Base-by-base conservation (phyloP, 441 rosid species). In the Croton laevigatus region DNA sequence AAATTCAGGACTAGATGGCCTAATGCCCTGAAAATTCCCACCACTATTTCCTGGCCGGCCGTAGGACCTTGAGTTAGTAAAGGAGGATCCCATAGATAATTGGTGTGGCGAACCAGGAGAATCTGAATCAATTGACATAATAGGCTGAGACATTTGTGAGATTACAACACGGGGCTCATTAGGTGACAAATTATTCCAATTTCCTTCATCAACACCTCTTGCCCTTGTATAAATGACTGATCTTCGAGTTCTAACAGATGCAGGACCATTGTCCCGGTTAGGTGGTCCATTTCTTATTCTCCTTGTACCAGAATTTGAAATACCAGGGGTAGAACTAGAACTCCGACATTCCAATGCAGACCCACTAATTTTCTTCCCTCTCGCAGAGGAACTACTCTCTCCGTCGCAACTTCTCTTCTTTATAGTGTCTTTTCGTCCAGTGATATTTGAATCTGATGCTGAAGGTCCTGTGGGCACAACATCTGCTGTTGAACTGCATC, bases 281-380 rank as follows among this genome's bases (percentile, higher is more conserved):
- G 76, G 52, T 69, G 78, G 68, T 74, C 74, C 76, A 72, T 74
- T 84, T 83, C 91, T 86, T 22, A 81, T 68, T 45, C 77, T 77
- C 79, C 93, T 86, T 27, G 90, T 86, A 72, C 88, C 95, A 42
- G 89, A 81, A 68, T 86, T 78, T 58, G 87, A 81, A 72, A 84
- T 64, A 70, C 95, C 84, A 8, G 75, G 75, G 68, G 66, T 77
- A 70, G 82, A 78, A 77, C 70, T 82, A 54, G 73, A 71, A 75
- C 68, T 81, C 19, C 65, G 78, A 57, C 79, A 85, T 71, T 83
- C 90, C 19, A 65, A 42, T 49, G 87, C 75, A 40, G 80, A 69
- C 71, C 83, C 89, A 51, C 73, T 76, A 52, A 75, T 71, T 74
- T 78, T 89, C 79, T 85, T 89, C 46, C 91, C 94, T 63, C 82